Evolutionary conservation across 2,329 filamentous ascomycete genomes (phyloP), one percentile per base, ranked within the genome.

Genomic region (Pseudopyricularia javanii): DNA sequence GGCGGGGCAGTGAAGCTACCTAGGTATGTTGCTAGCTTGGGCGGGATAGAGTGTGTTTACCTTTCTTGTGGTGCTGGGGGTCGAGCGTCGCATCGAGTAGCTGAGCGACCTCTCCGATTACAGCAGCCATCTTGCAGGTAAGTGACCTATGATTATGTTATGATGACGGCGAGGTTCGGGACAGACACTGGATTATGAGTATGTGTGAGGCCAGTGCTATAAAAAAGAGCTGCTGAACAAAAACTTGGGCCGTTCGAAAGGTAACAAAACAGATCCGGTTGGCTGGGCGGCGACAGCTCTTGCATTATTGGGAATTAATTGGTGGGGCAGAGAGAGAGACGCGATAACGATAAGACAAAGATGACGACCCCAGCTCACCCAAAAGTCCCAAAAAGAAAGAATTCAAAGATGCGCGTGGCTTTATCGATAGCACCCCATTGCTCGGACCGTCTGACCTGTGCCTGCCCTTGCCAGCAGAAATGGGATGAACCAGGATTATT

Each of bases 51-150:
- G 30, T 32, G 28, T 24, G 24, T 24, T 30, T 73, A 91, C 91
- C 91, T 84, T 94, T 86, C 69, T 89, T 91, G 69, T 91, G 89
- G 69, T 91, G 83, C 58, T 79, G 75, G 17, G 89, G 89, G 70
- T 96, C 88, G 63, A 97, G 79, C 62, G 90, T 97, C 62, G 89
- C 88, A 70, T 94, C 81, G 58, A 98, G 83, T 68, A 97, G 79
- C 76, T 89, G 82, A 58, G 89, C 86, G 68, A 96, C 74, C 56
- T 72, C 70, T 60, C 71, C 72, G 63, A 80, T 73, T 59, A 79
- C 72, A 59, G 75, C 70, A 64, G 77, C 75, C 78, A 82, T 82
- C 64, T 59, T 75, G 65, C 56, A 51, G 55, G 53, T 17, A 24
- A 7, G 11, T 49, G 24, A 22, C 28, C 17, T 30, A 4, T 35